Evolutionary conservation across 345 rosid genomes (phyloP), one percentile per base, ranked within the genome.

Genomic region (Raphanus raphanistrum): DNA sequence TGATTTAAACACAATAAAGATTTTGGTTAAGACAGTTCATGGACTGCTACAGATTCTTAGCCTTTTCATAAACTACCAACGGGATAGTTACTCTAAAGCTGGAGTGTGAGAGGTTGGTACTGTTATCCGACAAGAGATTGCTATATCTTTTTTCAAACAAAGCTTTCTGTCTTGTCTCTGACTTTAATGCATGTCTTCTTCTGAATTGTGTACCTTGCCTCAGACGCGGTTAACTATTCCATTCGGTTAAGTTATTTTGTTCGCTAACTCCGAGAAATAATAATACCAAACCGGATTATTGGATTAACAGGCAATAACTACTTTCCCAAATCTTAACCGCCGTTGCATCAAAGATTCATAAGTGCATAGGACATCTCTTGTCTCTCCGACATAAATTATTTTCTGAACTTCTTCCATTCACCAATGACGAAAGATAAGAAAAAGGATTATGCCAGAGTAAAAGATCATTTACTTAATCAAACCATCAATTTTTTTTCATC

Each of bases 31-130:
- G 73, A 86, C 89, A 65, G 94, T 89, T 78, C 81, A 79, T 65
- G 97, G 97, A 77, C 82, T 82, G 90, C 94, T 92, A 83, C 50
- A 38, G 17, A 32, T 61, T 68, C 65, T 41, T 26, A 5, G 1
- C 26, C 50, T 25, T 48, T 58, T 26, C 21, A 63, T 38, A 41
- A 50, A 69, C 80, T 94, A 25, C 79, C 92, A 72, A 92, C 76
- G 97, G 98, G 60, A 92, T 94, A 74, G 93, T 94, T 50, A 87
- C 89, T 60, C 94, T 89, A 86, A 90, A 80, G 79, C 85, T 94
- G 54, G 97, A 94, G 72, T 87, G 84, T 71, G 97, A 85, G 81
- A 89, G 98, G 98, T 94, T 26, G 28, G 87, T 63, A 26, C 27
- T 58, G 61, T 77, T 29, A 77, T 64, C 28, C 25, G 13, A 41